A percentile compares a stretch with the other conserved stretches of the same genome.
Evolutionary conservation across 352 stramenopile genomes (phyloP).

Genomic region (Pythium dissotocum): DNA sequence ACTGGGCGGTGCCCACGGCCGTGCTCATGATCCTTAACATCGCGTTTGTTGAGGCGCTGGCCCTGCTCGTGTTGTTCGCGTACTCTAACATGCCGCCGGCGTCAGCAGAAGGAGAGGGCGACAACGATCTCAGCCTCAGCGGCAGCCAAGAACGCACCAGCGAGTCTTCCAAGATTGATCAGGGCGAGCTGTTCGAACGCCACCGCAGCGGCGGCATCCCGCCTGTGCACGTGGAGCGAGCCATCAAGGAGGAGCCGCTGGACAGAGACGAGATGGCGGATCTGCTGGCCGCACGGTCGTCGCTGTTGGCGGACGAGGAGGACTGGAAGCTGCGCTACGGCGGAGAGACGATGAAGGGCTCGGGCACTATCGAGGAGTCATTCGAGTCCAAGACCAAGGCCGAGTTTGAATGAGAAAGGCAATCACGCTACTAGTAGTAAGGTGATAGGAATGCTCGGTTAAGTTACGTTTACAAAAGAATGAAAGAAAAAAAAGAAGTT

Average conservation of each 20-base stretch:
- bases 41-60: slow-evolving; percentile 66
- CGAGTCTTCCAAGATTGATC: slow-evolving; percentile 19
- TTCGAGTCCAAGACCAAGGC: slow-evolving; percentile 1
- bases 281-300: slow-evolving; percentile 3
- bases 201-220: slow-evolving; percentile 31
- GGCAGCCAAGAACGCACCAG: slow-evolving; percentile 10
- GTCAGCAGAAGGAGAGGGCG: neutral
- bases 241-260: slow-evolving; percentile 42
- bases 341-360: slow-evolving; percentile 5
- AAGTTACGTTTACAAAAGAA: slow-evolving; percentile 14
- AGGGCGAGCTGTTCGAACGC: slow-evolving; percentile 29
- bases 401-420: neutral
- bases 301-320: slow-evolving; percentile 32
- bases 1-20: slow-evolving; percentile 76
- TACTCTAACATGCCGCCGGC: slow-evolving; percentile 52
- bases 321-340: slow-evolving; percentile 33
- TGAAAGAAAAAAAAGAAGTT: neutral
- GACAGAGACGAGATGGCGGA: slow-evolving; percentile 10
- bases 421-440: neutral
- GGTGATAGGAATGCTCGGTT: neutral
- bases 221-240: slow-evolving; percentile 35
- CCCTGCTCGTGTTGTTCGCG: slow-evolving; percentile 64
- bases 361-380: neutral
- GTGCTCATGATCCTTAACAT: slow-evolving; percentile 79
- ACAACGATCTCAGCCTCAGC: slow-evolving; percentile 8